Conservation (phyloP, 495 filamentous ascomycete species). For the Trypethelium eluteriae region DNA sequence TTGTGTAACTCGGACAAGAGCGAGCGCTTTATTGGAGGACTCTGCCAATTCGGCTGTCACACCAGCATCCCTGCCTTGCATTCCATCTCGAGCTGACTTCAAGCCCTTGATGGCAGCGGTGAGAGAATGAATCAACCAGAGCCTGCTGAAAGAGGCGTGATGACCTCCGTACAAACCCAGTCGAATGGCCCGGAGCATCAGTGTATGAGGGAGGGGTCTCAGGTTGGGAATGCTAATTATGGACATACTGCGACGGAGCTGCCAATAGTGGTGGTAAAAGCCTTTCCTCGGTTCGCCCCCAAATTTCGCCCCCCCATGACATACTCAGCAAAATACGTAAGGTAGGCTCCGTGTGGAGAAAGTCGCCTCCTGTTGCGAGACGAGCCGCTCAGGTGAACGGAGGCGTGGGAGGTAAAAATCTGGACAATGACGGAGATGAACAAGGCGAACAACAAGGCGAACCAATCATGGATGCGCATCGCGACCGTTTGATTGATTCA, state of each 20-base stretch:
- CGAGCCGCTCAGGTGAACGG: constrained; percentile 11
- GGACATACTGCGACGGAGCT: neutral
- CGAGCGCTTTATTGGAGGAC: neutral
- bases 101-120: neutral
- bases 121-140: neutral
- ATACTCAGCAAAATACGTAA: neutral
- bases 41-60: neutral
- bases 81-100: neutral
- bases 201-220: neutral
- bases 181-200: too few relatives aligned
- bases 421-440: neutral
- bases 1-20: constrained; percentile 9
- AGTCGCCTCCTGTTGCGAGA: constrained; percentile 1
- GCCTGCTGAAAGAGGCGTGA: neutral
- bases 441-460: constrained; percentile 9
- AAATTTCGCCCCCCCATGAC: neutral
- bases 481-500: constrained; percentile 9
- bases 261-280: neutral
- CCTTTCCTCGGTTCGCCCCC: neutral
- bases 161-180: too few relatives aligned
- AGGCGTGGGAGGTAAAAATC: neutral
- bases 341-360: neutral
- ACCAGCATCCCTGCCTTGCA: neutral
- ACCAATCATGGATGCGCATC: neutral
- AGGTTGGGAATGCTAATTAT: neutral